Evolutionary conservation across 2,329 filamentous ascomycete species (phyloP), one percentile per base, ranked within the genome.

Genomic region (Alternaria consortialis): DNA sequence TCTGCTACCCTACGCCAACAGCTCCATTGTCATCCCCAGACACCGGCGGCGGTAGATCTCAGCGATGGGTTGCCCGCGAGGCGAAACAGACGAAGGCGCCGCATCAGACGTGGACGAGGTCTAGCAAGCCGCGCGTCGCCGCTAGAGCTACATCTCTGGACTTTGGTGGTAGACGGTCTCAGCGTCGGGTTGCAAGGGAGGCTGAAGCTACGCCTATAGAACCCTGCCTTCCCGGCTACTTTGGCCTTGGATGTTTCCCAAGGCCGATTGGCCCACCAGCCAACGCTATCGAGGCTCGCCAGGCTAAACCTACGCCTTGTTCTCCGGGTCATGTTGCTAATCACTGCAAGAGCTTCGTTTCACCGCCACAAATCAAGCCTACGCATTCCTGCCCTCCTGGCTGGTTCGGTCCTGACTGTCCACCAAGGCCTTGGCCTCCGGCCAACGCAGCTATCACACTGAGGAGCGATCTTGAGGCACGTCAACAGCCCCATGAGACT

Each of bases 401-500:
- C 5, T 23, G 29, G 44, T 17, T 34, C 20, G 44, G 29, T 0
- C 29, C 44, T 23, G 44, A 20, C 7, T 48, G 44, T 12, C 44
- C 44, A 23, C 43, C 27, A 1, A 31, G 9, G 6, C 43, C 15
- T 1, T 12, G 36, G 36, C 36, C 36, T 11, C 17, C 37, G 5
- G 37, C 17, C n/a, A 9, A 7, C 7, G 12, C 3, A 7, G 29
- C 2, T 1, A 5, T 20, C n/a, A 47, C 29, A 0, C 12, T 6
- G 20, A 20, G 20, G 20, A 20, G 20, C 20, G 20, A 20, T 20
- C 20, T 20, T 20, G 2, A 20, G 20, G 20, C 20, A 7, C 17
- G 17, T 4, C 20, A 1, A 5, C 0, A 13, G 0, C 17, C 39
- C 1, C 17, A 42, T 11, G 5, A 42, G 1, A 15, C 17, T 15